phyloP scores from a whole-genome alignment of 2,329 filamentous ascomycete genomes.

The Plenodomus lindquistii region DNA sequence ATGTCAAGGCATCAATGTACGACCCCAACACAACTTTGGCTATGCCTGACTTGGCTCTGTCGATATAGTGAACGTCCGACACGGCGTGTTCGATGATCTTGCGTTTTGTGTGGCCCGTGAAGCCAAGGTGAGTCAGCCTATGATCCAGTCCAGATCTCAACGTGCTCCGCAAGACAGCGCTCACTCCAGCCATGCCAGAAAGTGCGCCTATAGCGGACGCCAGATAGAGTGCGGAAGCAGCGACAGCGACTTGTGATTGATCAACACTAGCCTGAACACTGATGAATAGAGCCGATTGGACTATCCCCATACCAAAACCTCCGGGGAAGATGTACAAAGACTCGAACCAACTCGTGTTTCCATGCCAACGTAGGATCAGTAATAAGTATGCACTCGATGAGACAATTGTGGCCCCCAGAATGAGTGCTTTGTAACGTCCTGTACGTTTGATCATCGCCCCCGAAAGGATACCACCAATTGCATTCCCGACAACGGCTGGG shows the following conservation, averaged over 20 bases:
- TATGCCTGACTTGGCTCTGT: slow-evolving; percentile 16
- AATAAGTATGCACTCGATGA: slow-evolving; percentile 26
- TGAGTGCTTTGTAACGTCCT: slow-evolving; percentile 31
- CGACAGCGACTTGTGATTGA: slow-evolving; percentile 22
- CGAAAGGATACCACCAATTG: slow-evolving; percentile 63
- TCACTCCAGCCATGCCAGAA: slow-evolving; percentile 26
- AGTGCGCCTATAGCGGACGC: slow-evolving; percentile 18
- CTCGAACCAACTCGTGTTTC: slow-evolving; percentile 31
- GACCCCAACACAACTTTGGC: slow-evolving; percentile 16
- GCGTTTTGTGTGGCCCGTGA: slow-evolving; percentile 3
- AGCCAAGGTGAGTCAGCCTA: slow-evolving; percentile 14
- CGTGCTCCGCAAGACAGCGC: slow-evolving; percentile 26
- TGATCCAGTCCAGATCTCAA: slow-evolving; percentile 19
- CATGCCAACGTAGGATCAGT: slow-evolving; percentile 33
- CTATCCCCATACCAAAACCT: slow-evolving; percentile 32
- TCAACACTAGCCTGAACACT: slow-evolving; percentile 29
- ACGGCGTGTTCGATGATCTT: slow-evolving; percentile 25
- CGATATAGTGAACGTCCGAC: slow-evolving; percentile 23
- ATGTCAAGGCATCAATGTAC: slow-evolving; percentile 28
- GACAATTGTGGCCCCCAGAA: slow-evolving; percentile 19
- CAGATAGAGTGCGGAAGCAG: slow-evolving; percentile 27
- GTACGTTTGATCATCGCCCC: slow-evolving; percentile 45
- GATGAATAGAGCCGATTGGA: slow-evolving; percentile 31
- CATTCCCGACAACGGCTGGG: slow-evolving; percentile 69
- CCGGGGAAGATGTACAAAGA: slow-evolving; percentile 33